Conservation (phyloP, 2,329 filamentous ascomycete genomes). For the Aaosphaeria arxii region DNA sequence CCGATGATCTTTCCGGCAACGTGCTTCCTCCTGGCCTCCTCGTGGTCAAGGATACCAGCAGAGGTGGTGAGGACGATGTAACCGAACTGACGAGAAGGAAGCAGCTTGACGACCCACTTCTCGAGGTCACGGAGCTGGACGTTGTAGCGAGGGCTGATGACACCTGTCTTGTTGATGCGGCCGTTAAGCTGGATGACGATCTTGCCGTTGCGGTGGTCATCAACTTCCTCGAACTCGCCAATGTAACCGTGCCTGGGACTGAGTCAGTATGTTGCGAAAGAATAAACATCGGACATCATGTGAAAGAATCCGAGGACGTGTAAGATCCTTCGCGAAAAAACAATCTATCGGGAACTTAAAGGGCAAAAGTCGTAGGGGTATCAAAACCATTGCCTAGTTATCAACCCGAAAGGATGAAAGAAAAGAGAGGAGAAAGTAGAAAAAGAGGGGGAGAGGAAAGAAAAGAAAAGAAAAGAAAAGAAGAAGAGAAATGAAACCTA, state of each 20-base stretch:
- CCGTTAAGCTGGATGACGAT: slow-evolving; percentile 99
- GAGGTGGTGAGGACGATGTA: slow-evolving; percentile 99
- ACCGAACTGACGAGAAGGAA: slow-evolving; percentile 99
- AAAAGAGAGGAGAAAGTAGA: slow-evolving; percentile 33
- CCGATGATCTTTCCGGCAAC: slow-evolving; percentile 98
- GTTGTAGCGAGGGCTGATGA: slow-evolving; percentile 99
- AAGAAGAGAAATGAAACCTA: slow-evolving; percentile 74
- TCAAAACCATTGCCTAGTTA: slow-evolving; percentile 99
- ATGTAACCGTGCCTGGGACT: slow-evolving; percentile 73
- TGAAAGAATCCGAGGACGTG: slow-evolving; percentile 76
- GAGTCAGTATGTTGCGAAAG: slow-evolving; percentile 80
- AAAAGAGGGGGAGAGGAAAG: slow-evolving; percentile 28
- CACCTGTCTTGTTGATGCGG: slow-evolving; percentile 98
- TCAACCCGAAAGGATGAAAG: slow-evolving; percentile 75
- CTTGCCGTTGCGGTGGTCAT: slow-evolving; percentile 99
- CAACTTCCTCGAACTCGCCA: slow-evolving; percentile 98
- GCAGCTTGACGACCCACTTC: slow-evolving; percentile 99
- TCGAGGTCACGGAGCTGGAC: slow-evolving; percentile 95
- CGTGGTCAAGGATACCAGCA: slow-evolving; percentile 99
- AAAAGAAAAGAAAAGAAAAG: neutral
- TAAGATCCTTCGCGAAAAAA: slow-evolving; percentile 81
- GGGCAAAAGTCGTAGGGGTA: slow-evolving; percentile 83
- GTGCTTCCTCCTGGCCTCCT: slow-evolving; percentile 98
- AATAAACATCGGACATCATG: slow-evolving; percentile 91
- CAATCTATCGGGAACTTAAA: slow-evolving; percentile 99